These are phyloP conservation scores for Paraurostyla sp. DNA, from an alignment of 73 alveolate species.

Conservation along the genomic window DNA sequence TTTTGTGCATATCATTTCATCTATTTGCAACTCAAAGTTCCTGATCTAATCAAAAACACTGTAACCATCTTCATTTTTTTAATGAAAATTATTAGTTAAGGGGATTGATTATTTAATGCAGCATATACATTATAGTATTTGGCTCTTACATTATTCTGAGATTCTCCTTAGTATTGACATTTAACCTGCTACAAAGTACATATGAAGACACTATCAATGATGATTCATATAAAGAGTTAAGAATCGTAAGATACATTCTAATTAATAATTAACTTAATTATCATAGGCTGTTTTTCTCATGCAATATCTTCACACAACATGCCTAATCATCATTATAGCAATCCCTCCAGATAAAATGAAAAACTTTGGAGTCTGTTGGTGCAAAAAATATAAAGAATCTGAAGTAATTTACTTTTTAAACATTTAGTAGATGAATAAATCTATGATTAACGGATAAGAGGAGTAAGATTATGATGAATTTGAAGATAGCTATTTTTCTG, in stretches of 20 bases:
- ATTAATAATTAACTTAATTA: neutral
- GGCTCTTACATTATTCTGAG: neutral
- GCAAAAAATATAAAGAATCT: neutral
- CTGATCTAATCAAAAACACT: neutral
- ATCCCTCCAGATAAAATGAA: neutral
- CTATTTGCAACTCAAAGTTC: neutral
- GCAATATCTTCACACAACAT: neutral
- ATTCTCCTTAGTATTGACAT: neutral
- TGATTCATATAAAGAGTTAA: neutral
- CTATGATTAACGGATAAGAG: no score
- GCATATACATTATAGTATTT: neutral
- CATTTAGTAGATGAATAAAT: no score
- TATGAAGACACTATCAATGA: neutral
- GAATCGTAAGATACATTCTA: neutral
- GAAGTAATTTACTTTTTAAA: no score
- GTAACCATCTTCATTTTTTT: neutral
- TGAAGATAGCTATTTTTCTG: no score
- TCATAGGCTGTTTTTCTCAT: neutral
- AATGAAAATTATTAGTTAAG: neutral
- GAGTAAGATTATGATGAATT: no score
- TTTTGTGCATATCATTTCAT: neutral
- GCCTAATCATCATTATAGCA: neutral
- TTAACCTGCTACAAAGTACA: neutral
- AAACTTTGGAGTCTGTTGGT: neutral
- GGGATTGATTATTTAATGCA: neutral